Percentiles rank a stretch among this genome's conserved stretches.
phyloP scores from a whole-genome alignment of 352 stramenopile genomes.

The Phytophthora ohioensis region DNA sequence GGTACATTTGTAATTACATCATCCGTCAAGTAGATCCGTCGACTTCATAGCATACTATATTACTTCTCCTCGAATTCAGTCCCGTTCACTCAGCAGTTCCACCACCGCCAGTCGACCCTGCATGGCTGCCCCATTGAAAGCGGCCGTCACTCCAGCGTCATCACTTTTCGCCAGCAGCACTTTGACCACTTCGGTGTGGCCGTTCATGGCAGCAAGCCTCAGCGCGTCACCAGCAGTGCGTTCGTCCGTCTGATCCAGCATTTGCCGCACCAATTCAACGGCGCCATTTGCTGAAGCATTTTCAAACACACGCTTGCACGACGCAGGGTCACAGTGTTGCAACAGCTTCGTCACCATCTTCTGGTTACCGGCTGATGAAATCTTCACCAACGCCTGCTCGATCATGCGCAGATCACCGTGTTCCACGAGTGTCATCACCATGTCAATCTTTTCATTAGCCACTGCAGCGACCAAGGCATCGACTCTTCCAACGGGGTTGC shows the following conservation, averaged over 20 bases:
- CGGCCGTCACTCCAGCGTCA: slow-evolving; percentile 9
- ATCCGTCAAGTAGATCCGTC: too few relatives aligned
- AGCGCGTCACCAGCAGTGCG: slow-evolving; percentile 5
- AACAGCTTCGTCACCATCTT: slow-evolving; percentile 15
- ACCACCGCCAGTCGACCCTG: slow-evolving; percentile 26
- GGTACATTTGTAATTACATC: too few relatives aligned
- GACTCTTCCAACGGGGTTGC: slow-evolving; percentile 11
- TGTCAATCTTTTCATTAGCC: slow-evolving; percentile 4
- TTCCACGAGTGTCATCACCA: slow-evolving; percentile 9
- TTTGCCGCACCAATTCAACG: slow-evolving; percentile 21
- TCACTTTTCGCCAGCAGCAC: slow-evolving; percentile 26
- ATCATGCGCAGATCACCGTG: slow-evolving; percentile 14
- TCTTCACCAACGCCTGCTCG: slow-evolving; percentile 27
- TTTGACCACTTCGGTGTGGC: slow-evolving; percentile 21
- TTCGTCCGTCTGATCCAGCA: slow-evolving; percentile 22
- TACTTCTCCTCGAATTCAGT: slow-evolving; percentile 4
- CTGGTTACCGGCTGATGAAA: slow-evolving; percentile 22
- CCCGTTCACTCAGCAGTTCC: slow-evolving; percentile 25
- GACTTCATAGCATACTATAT: too few relatives aligned
- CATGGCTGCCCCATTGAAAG: slow-evolving; percentile 27
- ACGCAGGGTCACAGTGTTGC: slow-evolving; percentile 9
- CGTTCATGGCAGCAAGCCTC: slow-evolving; percentile 22
- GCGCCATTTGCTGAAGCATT: slow-evolving; percentile 17
- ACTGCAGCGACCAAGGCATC: slow-evolving; percentile 21
- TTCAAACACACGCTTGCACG: slow-evolving; percentile 24